Evolutionary conservation across 495 filamentous ascomycete species (phyloP).

Genomic region (Penicillium angulare): DNA sequence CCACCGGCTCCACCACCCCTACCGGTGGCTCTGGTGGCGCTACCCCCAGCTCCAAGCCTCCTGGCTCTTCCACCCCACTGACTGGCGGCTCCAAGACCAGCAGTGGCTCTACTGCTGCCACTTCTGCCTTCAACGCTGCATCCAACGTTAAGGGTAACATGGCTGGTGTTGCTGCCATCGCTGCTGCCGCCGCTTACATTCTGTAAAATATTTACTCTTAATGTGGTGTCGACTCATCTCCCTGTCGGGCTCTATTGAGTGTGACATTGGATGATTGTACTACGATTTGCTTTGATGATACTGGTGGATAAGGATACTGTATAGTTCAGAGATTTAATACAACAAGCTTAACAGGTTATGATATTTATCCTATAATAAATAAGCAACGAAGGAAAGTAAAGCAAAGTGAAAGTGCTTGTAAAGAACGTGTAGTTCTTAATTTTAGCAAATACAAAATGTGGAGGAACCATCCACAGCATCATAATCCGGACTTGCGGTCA

Average conservation of each 20-base stretch:
- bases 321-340: neutral
- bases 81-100: neutral
- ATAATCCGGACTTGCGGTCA: too few species aligned
- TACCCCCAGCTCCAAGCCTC: constrained; percentile 1
- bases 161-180: constrained; percentile 29
- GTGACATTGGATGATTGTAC: neutral
- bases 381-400: too few species aligned
- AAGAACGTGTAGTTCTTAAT: too few species aligned
- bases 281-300: neutral
- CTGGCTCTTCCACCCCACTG: constrained; percentile 14
- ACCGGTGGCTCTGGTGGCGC: neutral
- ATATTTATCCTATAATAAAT: too few species aligned
- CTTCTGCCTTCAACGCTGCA: constrained; percentile 24
- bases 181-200: constrained; percentile 30
- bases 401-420: too few species aligned
- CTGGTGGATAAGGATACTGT: neutral
- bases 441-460: too few species aligned
- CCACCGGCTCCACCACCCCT: constrained; percentile 6
- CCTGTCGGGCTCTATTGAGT: neutral
- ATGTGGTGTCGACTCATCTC: neutral
- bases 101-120: constrained; percentile 3
- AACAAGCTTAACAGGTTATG: neutral
- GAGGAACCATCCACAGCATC: too few species aligned
- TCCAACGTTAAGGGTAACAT: constrained; percentile 28
- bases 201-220: constrained; percentile 20